A percentile compares a stretch with the other conserved stretches of the same genome.
phyloP scores from a whole-genome alignment of 2,329 filamentous ascomycete species.

The Didymella segeticola region DNA sequence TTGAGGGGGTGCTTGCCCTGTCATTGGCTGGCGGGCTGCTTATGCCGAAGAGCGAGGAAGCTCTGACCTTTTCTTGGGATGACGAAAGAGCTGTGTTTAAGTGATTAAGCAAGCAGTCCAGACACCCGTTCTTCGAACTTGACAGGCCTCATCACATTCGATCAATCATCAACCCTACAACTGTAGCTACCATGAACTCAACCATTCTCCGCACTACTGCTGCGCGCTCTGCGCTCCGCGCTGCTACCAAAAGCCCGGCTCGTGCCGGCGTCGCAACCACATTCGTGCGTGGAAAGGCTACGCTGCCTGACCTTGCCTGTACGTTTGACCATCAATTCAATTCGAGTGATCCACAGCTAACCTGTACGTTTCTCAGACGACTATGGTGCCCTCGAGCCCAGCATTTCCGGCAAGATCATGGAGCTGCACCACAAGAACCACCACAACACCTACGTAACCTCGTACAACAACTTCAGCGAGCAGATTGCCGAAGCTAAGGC shows the following conservation, averaged over 20 bases:
- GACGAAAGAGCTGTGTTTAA: conserved; percentile 34
- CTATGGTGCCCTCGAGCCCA: conserved; percentile 89
- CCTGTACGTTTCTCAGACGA: conserved; percentile 71
- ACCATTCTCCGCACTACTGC: conserved; percentile 75
- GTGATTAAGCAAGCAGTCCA: conserved; percentile 13
- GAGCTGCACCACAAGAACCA: conserved; percentile 94
- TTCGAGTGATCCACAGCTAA: conserved; percentile 10
- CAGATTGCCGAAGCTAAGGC: conserved; percentile 67
- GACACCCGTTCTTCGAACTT: neutral
- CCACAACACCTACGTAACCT: conserved; percentile 92
- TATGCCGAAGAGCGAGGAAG: conserved; percentile 14
- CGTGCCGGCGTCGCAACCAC: conserved; percentile 72
- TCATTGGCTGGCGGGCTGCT: conserved; percentile 23
- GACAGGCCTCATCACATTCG: conserved; percentile 15
- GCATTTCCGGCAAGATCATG: conserved; percentile 91
- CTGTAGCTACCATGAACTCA: conserved; percentile 69
- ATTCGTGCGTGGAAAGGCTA: conserved; percentile 87
- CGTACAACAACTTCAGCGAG: conserved; percentile 80
- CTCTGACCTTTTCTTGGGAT: conserved; percentile 26
- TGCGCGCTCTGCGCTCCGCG: conserved; percentile 74
- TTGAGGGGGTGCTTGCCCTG: conserved; percentile 10
- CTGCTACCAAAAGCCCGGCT: conserved; percentile 65
- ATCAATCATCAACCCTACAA: conserved; percentile 30
- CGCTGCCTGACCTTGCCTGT: conserved; percentile 87
- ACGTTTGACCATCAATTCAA: conserved; percentile 39